Percentiles rank a stretch among this genome's conserved stretches.
phyloP scores from a whole-genome alignment of 192 early-diverging fungal species.

The Coemansia sp. region DNA sequence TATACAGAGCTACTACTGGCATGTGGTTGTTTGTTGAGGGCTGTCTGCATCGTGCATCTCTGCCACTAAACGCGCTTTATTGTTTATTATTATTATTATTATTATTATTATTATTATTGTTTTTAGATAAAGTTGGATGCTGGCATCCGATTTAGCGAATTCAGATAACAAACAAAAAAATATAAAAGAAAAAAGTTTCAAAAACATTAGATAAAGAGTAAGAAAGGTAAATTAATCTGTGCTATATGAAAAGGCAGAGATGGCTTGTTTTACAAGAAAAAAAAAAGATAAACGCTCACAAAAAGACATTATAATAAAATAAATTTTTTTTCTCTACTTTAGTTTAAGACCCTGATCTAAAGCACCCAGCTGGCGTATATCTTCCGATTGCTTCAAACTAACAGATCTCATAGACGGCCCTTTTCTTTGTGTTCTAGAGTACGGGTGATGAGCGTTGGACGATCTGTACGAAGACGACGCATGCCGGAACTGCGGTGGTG shows the following conservation, averaged over 20 bases:
- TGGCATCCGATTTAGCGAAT: neutral
- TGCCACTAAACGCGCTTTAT: no score
- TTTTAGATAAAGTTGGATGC: neutral
- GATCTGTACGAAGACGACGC: slow-evolving; percentile 10
- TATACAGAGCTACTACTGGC: no score
- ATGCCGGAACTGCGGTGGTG: slow-evolving; percentile 27
- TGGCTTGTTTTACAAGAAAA: no score
- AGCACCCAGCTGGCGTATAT: slow-evolving; percentile 44
- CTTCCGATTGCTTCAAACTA: slow-evolving; percentile 51
- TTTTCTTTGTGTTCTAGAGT: slow-evolving; percentile 17
- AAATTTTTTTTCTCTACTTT: slow-evolving; percentile 25
- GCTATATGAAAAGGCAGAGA: no score
- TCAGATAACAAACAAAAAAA: neutral
- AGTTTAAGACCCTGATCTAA: slow-evolving; percentile 48
- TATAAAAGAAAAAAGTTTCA: neutral
- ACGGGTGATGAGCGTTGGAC: slow-evolving; percentile 31
- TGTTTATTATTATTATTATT: no score
- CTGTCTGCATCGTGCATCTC: no score
- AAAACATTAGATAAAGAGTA: no score
- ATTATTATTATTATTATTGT: no score
- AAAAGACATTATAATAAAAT: neutral
- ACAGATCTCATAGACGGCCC: slow-evolving; percentile 47
- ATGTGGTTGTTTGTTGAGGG: no score
- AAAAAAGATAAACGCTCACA: no score
- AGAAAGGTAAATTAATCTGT: no score